Percentiles rank a stretch among this genome's conserved stretches.
Conservation (phyloP, 129 eudicot species). For the Flaveria sonorensis region DNA sequence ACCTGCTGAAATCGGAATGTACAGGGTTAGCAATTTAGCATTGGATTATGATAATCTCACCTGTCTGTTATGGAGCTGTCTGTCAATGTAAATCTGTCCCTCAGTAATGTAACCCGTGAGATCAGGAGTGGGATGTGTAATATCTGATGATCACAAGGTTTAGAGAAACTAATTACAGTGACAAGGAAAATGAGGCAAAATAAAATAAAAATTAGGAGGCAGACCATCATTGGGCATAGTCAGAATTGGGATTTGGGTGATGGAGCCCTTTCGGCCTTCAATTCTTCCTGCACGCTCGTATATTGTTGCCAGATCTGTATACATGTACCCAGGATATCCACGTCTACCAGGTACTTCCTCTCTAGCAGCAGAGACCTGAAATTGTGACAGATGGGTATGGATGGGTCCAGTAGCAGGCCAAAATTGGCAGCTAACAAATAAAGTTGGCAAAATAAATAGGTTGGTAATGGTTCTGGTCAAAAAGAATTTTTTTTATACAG, state of each 20-base stretch:
- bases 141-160: constrained; percentile 56
- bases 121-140: constrained; percentile 99
- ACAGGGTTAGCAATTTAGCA: not conserved
- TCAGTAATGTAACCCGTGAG: constrained; percentile 98
- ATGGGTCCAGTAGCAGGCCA: not conserved
- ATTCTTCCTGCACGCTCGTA: constrained; percentile 97
- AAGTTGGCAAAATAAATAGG: not conserved
- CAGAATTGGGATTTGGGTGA: constrained; percentile 90
- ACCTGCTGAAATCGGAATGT: not conserved
- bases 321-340: constrained; percentile 99
- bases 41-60: constrained; percentile 32
- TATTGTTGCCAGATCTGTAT: constrained; percentile 95
- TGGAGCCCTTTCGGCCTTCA: constrained; percentile 97
- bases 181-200: not conserved
- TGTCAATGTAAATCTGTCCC: constrained; percentile 94
- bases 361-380: constrained; percentile 96
- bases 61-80: constrained; percentile 96
- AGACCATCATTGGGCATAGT: constrained; percentile 98
- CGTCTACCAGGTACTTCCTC: constrained; percentile 99
- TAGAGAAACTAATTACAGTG: not conserved
- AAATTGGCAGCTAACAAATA: not conserved
- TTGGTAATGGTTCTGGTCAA: not conserved
- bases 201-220: not conserved
- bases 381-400: not conserved
- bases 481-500: not conserved